Base-by-base conservation (phyloP, 768 basidiomycete species). In the Suillus cothurnatus region DNA sequence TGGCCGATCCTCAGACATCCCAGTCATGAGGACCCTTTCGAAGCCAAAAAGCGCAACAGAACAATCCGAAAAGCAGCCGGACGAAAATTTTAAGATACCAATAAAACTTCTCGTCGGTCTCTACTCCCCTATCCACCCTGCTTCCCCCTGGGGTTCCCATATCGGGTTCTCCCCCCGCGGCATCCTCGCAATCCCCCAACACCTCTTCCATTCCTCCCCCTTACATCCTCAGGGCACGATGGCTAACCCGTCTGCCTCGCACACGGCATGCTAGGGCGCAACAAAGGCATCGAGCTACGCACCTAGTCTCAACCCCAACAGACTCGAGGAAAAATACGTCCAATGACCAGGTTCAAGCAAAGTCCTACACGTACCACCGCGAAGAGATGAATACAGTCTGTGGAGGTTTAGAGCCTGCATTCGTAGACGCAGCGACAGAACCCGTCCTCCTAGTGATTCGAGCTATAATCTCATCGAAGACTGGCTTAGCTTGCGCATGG, bases 401-500 rank as follows among this genome's bases (percentile, higher is more conserved):
- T 7, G 47, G 47, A 52, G 60, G 41, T n/a, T 17, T 61, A 21
- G 60, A 43, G 9, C 5, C 38, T 8, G 3, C 3, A n/a, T 61
- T 61, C 17, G 60, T 61, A 8, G 26, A 50, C 5, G 60, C 39
- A 38, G 60, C 60, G 3, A 61, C 60, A 1, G 60, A 61, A 12
- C 38, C 53, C 19, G 38, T 61, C 14, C 26, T 61, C 14, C 17
- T 61, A 19, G 60, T 19, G 60, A 61, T 61, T 61, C 60, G 14
- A 61, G 60, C 17, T 26, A 61, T 12, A 21, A 26, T 52, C 60
- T 61, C 38, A 61, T 61, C 60, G 26, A 61, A 52, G 60, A 61
- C 39, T 61, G 60, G 60, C 60, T 61, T 19, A 19, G 6, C 6
- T n/a, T 26, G 4, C 60, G 17, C 17, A 61, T 61, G 60, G 60